Conservation (phyloP, 345 rosid species). For the Boechera retrofracta region DNA sequence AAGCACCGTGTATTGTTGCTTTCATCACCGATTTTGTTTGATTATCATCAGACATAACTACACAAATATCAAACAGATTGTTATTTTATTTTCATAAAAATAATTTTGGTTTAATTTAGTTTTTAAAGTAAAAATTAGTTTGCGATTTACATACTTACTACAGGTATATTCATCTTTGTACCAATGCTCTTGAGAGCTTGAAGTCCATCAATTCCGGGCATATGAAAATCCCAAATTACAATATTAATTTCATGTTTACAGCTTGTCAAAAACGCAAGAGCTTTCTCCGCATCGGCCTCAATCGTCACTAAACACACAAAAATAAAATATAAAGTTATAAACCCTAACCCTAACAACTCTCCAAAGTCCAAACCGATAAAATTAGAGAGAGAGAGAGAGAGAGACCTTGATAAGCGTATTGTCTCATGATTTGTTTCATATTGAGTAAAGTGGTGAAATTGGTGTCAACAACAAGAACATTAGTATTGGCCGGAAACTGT, state of each 20-base stretch:
- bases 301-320: slow-evolving; percentile 18
- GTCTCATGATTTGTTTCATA: not conserved
- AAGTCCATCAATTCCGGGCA: slow-evolving; percentile 34
- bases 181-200: slow-evolving; percentile 32
- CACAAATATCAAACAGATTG: not conserved
- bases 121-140: not conserved
- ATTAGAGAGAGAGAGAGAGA: not conserved
- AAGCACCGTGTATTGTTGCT: slow-evolving; percentile 36
- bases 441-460: not conserved
- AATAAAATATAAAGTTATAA: not conserved
- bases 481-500: not conserved
- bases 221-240: slow-evolving; percentile 40
- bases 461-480: slow-evolving; percentile 35
- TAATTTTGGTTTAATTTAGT: not conserved
- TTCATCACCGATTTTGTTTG: slow-evolving; percentile 6
- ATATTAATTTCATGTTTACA: slow-evolving; percentile 16
- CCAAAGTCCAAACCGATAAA: not conserved
- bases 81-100: not conserved
- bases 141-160: slow-evolving; percentile 26
- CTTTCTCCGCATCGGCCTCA: slow-evolving; percentile 7
- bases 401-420: slow-evolving; percentile 20
- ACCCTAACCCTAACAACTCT: slow-evolving; percentile 29
- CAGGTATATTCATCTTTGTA: slow-evolving; percentile 27
- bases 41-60: slow-evolving; percentile 35
- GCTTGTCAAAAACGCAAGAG: slow-evolving; percentile 15